A percentile compares a stretch with the other conserved stretches of the same genome.
These are phyloP conservation scores for Lepiota brunneoincarnata DNA, from an alignment of 768 basidiomycete species.

Conservation along the genomic window DNA sequence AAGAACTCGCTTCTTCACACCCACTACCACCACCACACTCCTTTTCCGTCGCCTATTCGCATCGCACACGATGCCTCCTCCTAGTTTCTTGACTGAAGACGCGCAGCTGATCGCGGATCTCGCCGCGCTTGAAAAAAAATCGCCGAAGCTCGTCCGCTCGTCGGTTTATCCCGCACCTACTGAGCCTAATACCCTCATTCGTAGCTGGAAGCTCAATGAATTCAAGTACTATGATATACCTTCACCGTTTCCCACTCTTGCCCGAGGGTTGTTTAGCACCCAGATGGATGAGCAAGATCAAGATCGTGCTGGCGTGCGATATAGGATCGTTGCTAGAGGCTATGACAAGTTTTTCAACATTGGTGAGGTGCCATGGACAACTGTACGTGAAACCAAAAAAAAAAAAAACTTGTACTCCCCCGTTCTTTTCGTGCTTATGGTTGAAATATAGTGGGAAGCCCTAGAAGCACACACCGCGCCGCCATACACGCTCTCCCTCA, in stretches of 20 bases:
- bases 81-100: slow-evolving; percentile 32
- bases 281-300: slow-evolving; percentile 29
- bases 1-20: no score
- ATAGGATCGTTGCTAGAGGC: slow-evolving; percentile 80
- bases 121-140: slow-evolving; percentile 46
- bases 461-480: slow-evolving; percentile 66
- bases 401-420: no score
- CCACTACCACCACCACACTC: no score
- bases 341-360: slow-evolving; percentile 99
- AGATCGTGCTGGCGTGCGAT: slow-evolving; percentile 25
- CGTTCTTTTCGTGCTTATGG: no score
- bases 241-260: slow-evolving; percentile 93
- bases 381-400: slow-evolving; percentile 49
- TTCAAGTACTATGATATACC: slow-evolving; percentile 90
- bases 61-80: slow-evolving; percentile 17
- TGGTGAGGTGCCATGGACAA: slow-evolving; percentile 93
- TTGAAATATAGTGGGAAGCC: slow-evolving; percentile 76
- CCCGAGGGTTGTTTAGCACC: slow-evolving; percentile 82
- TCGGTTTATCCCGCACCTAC: slow-evolving; percentile 55
- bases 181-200: slow-evolving; percentile 50
- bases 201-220: slow-evolving; percentile 98
- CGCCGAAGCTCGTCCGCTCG: slow-evolving; percentile 65
- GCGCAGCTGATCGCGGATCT: slow-evolving; percentile 61
- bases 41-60: neutral
- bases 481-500: slow-evolving; percentile 85